Evolutionary conservation across 768 basidiomycete genomes (phyloP).

Genomic region (Auricularia auricula-judae): DNA sequence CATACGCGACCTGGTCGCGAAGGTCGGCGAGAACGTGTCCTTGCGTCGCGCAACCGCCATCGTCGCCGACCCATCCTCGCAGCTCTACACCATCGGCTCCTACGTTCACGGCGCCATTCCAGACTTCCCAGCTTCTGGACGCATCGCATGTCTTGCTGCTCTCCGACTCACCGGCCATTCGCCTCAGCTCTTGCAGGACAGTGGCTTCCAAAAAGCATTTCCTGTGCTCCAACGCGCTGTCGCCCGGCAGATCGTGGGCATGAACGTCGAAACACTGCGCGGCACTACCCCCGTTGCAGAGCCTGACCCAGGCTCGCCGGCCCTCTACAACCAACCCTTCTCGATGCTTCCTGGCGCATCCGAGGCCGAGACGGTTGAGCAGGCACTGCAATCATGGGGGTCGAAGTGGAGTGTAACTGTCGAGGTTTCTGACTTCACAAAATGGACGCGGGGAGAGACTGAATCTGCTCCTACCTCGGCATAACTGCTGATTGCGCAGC

Average conservation of each 20-base stretch:
- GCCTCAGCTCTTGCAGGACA: conserved; percentile 32
- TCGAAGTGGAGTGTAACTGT: conserved; percentile 28
- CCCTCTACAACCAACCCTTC: conserved; percentile 64
- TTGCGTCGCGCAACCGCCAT: conserved; percentile 47
- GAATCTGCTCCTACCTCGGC: neutral
- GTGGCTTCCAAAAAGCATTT: conserved; percentile 44
- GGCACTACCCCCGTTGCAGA: conserved; percentile 16
- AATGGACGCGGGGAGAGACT: conserved; percentile 52
- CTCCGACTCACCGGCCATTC: conserved; percentile 36
- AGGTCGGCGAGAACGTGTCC: conserved; percentile 71
- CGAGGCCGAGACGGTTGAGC: conserved; percentile 19
- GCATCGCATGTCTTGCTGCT: conserved; percentile 47
- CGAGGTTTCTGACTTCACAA: conserved; percentile 42
- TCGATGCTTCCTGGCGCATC: conserved; percentile 22
- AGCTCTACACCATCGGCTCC: conserved; percentile 30
- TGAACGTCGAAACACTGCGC: conserved; percentile 52
- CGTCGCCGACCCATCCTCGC: conserved; percentile 29
- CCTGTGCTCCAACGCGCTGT: conserved; percentile 58
- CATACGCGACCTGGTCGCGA: conserved; percentile 58
- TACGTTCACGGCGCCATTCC: conserved; percentile 52
- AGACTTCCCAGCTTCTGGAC: conserved; percentile 38
- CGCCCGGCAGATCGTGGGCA: conserved; percentile 78
- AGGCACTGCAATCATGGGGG: conserved; percentile 46
- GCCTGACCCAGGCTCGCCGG: conserved; percentile 30
- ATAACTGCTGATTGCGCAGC: neutral